phyloP scores from a whole-genome alignment of 345 rosid genomes.

The Jatropha curcas region DNA sequence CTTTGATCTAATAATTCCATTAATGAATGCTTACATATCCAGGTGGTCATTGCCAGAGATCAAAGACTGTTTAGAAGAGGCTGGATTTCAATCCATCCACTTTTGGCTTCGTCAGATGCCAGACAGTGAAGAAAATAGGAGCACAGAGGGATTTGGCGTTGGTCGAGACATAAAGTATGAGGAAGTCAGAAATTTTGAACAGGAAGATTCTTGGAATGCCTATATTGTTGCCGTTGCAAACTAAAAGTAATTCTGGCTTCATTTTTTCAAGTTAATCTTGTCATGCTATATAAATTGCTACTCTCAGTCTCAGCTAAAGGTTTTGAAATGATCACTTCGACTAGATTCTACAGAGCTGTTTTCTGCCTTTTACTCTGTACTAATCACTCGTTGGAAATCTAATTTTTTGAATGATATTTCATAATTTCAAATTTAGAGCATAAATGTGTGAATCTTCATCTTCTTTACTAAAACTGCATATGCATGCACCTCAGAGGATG shows the following conservation, averaged over 20 bases:
- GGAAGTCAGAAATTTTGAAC: conserved; percentile 64
- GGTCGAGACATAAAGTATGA: conserved; percentile 69
- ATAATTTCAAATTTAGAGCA: not conserved
- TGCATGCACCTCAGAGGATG: too few species aligned
- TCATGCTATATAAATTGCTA: not conserved
- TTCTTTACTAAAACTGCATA: too few species aligned
- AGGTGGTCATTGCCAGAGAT: conserved; percentile 94
- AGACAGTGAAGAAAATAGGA: conserved; percentile 53
- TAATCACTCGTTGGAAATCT: not conserved
- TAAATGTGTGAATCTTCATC: too few species aligned
- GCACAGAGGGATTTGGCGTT: conserved; percentile 67
- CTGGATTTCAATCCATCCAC: conserved; percentile 75
- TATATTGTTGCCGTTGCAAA: conserved; percentile 65
- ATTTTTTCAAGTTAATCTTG: not conserved
- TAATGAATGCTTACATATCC: conserved; percentile 16
- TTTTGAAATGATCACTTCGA: not conserved
- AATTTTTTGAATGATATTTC: not conserved
- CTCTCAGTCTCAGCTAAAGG: not conserved
- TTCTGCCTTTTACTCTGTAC: not conserved
- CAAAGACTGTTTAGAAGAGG: conserved; percentile 85
- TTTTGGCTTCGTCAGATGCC: conserved; percentile 91
- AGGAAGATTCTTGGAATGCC: conserved; percentile 92
- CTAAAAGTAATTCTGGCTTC: conserved; percentile 11
- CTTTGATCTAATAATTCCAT: not conserved
- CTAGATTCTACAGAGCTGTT: not conserved